Base-by-base conservation (phyloP, 2,329 filamentous ascomycete genomes). In the Phoma sp. region DNA sequence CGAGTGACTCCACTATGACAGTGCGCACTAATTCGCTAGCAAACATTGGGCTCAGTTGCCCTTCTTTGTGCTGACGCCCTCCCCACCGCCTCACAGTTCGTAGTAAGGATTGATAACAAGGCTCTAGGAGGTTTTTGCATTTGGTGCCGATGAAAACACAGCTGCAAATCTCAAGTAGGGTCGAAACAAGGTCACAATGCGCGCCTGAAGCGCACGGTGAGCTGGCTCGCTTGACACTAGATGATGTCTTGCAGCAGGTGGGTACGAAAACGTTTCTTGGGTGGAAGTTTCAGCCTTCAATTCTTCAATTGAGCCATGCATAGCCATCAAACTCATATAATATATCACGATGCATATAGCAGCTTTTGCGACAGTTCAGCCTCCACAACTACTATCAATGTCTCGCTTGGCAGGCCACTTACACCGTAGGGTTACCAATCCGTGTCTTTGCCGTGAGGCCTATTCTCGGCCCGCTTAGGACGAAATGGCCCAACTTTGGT, bases 211-310 rank as follows among this genome's bases (percentile, higher is more conserved):
- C 43, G 54, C 54, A 53, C 37, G 45, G 49, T 57, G 54, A 49
- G 54, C 40, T 57, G 54, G 49, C 54, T 46, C 49, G 46, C 43
- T 57, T 49, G 43, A 39, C 46, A 57, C 49, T 54, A 54, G 39
- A 38, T 39, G 46, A 50, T 57, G 54, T 50, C 49, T 57, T 47
- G 54, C 54, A 53, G 53, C 38, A 56, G 26, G 53, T 56, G 53
- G 53, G 23, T 52, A 48, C 48, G 38, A 33, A 56, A 48, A 43
- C 42, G 47, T 40, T 39, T 21, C 32, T 33, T 47, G 40, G 17
- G 33, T 29, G 36, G 32, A 43, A 39, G 32, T 43, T 34, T 43
- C 37, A 51, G 38, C 45, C 45, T 46, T 34, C 26, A 25, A 25
- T 20, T 26, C 29, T 39, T 17, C 15, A 20, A 18, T 20, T 29